phyloP scores from a whole-genome alignment of 768 basidiomycete genomes.

The Agrocybe praecox region DNA sequence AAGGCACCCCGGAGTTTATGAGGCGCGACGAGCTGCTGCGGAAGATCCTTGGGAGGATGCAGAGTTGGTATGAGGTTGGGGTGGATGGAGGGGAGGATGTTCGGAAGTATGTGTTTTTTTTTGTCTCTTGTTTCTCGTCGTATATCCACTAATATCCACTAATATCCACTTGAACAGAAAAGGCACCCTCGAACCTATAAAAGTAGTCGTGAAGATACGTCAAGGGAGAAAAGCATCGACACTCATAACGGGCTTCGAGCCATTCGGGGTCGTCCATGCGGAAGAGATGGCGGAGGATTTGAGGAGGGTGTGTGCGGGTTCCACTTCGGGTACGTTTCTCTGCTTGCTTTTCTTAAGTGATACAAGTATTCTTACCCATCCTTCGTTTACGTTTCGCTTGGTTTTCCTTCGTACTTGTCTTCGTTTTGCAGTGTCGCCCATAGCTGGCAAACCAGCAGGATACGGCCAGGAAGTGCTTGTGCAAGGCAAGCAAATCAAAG shows the following conservation, averaged over 20 bases:
- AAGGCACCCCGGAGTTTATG: conserved; percentile 48
- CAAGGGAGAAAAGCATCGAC: conserved; percentile 81
- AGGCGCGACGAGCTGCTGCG: conserved; percentile 66
- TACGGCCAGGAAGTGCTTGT: conserved; percentile 73
- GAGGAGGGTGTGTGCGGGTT: conserved; percentile 73
- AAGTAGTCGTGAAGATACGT: conserved; percentile 69
- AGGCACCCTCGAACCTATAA: conserved; percentile 71
- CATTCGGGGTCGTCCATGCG: conserved; percentile 64
- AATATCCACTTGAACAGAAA: conserved; percentile 52
- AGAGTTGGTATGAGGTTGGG: conserved; percentile 70
- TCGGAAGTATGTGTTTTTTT: conserved; percentile 51
- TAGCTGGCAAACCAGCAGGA: conserved; percentile 53
- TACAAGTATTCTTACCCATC: too few relatives aligned
- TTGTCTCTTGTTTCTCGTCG: background rate
- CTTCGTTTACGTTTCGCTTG: too few relatives aligned
- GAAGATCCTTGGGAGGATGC: conserved; percentile 67
- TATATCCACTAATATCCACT: background rate
- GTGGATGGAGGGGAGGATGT: conserved; percentile 57
- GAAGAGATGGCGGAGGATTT: conserved; percentile 81
- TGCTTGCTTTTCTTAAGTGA: background rate
- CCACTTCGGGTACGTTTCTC: conserved; percentile 59
- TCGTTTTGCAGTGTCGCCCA: conserved; percentile 53
- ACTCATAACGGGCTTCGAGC: conserved; percentile 77
- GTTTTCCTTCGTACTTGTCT: background rate
- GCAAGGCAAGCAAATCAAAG: conserved; percentile 79